Percentiles rank a stretch among this genome's conserved stretches.
Evolutionary conservation across 164 flowering plant genomes (phyloP).

Genomic region (Stephania yunnanensis): DNA sequence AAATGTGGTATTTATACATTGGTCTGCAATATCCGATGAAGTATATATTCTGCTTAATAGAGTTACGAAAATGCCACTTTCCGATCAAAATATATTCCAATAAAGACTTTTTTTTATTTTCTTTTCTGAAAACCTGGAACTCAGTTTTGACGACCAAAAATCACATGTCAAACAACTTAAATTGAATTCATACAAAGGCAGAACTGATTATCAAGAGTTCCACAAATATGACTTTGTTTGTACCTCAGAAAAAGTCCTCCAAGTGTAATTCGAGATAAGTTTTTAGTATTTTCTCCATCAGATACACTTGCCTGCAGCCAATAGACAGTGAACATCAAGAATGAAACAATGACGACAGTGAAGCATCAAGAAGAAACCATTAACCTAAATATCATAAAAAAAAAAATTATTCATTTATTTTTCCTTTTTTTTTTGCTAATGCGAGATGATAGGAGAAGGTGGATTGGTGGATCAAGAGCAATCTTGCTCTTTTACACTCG

Average conservation of each 20-base stretch:
- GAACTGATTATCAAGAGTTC: background rate
- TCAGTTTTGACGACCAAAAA: background rate
- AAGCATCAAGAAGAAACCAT: background rate
- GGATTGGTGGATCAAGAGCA: background rate
- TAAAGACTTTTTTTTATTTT: too few species aligned
- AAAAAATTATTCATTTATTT: too few species aligned
- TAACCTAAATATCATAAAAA: too few species aligned
- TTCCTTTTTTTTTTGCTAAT: background rate
- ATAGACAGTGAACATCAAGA: constrained; percentile 10
- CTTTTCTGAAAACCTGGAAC: too few species aligned
- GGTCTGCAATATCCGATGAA: background rate
- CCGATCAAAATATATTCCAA: background rate
- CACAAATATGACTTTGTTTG: background rate
- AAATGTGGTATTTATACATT: background rate
- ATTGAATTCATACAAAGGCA: background rate
- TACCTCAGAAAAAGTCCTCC: constrained; percentile 90
- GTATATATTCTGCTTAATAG: background rate
- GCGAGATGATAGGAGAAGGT: background rate
- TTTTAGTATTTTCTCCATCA: constrained; percentile 63
- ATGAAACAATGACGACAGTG: background rate
- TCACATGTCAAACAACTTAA: background rate
- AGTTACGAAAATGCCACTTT: background rate
- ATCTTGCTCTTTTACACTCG: too few species aligned
- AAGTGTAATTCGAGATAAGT: constrained; percentile 56
- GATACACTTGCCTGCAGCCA: constrained; percentile 71